A percentile compares a stretch with the other conserved stretches of the same genome.
Conservation (phyloP, 257 asterid genomes). For the Thymus mandschuricus region DNA sequence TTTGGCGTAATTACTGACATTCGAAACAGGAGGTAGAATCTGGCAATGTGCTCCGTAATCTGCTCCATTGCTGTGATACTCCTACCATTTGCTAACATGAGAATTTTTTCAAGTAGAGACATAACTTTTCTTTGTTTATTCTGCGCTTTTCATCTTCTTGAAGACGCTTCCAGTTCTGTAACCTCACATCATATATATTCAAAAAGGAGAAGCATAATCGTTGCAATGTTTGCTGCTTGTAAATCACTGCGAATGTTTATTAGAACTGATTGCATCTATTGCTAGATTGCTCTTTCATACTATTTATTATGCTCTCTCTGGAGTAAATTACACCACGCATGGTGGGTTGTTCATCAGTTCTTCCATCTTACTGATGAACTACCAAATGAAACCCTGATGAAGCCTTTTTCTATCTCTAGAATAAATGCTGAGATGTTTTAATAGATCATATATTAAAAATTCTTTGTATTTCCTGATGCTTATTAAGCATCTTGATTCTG, state of each 20-base stretch:
- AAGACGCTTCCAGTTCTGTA: not conserved
- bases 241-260: not conserved
- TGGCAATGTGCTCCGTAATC: not conserved
- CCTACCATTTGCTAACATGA: slow-evolving; percentile 16
- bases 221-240: not conserved
- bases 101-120: not conserved
- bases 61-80: too few relatives aligned
- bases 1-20: not conserved
- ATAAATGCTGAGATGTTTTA: not conserved
- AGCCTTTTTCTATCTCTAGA: slow-evolving; percentile 10
- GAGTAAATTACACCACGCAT: not conserved
- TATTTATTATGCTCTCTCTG: not conserved
- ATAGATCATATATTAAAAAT: slow-evolving; percentile 9
- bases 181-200: not conserved
- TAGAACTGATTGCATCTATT: not conserved
- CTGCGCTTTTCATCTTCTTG: not conserved
- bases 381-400: not conserved
- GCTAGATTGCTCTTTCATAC: slow-evolving; percentile 14
- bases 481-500: slow-evolving; percentile 36
- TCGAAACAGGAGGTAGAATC: not conserved
- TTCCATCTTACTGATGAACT: not conserved
- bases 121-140: not conserved
- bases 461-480: slow-evolving; percentile 36
- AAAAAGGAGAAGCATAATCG: not conserved
- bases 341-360: slow-evolving; percentile 5